These are phyloP conservation scores for Pyrrhoderma lamaoense DNA, from an alignment of 1,284 basidiomycete species.

Conservation along the genomic window DNA sequence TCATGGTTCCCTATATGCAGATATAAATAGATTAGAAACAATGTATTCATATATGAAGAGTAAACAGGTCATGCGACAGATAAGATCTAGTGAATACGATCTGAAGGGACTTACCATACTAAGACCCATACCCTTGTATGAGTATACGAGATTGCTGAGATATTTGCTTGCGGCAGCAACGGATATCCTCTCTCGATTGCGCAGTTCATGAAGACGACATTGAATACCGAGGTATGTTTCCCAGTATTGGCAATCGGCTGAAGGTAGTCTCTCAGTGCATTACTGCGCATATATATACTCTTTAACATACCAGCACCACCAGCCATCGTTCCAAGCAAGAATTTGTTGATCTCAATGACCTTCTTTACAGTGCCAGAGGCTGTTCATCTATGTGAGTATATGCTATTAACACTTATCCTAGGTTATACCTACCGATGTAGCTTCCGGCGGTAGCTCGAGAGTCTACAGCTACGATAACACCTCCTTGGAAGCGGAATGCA, in stretches of 20 bases:
- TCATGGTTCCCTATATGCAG: conserved; percentile 85
- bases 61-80: background rate
- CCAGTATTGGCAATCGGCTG: conserved; percentile 93
- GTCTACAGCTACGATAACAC: conserved; percentile 97
- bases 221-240: conserved; percentile 99
- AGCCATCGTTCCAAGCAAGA: conserved; percentile 97
- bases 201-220: conserved; percentile 93
- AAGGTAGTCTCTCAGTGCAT: conserved; percentile 7
- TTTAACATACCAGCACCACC: conserved; percentile 81
- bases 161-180: conserved; percentile 98
- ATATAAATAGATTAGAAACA: background rate
- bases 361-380: conserved; percentile 96
- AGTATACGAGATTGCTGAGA: conserved; percentile 94
- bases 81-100: conserved; percentile 7
- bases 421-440: conserved; percentile 75
- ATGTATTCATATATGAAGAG: background rate
- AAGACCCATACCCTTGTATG: conserved; percentile 98
- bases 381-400: conserved; percentile 27
- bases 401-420: background rate
- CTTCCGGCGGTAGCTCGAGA: conserved; percentile 95
- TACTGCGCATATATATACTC: conserved; percentile 14
- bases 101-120: conserved; percentile 79
- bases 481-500: conserved; percentile 94
- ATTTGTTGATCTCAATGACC: conserved; percentile 99
- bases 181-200: conserved; percentile 96